phyloP scores from a whole-genome alignment of 2,329 filamentous ascomycete species.

The Sporothrix variecibatus region DNA sequence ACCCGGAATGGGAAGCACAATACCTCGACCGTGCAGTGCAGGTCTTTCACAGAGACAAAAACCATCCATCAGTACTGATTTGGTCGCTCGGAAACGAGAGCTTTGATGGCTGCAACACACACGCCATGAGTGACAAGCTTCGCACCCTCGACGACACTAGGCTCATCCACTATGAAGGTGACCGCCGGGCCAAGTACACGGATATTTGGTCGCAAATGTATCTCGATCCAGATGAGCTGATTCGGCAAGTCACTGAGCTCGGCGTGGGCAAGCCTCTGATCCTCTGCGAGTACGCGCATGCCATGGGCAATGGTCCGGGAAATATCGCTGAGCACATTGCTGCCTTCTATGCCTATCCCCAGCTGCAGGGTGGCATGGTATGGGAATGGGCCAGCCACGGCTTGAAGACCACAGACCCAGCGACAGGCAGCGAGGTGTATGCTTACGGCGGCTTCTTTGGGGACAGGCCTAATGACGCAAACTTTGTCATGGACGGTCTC shows the following conservation, averaged over 20 bases:
- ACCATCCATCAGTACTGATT: conserved; percentile 63
- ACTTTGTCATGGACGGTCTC: not conserved
- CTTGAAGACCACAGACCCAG: conserved; percentile 53
- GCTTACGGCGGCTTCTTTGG: not conserved
- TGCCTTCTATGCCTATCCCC: conserved; percentile 58
- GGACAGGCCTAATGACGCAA: not conserved
- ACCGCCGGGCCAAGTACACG: conserved; percentile 53
- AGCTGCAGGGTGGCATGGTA: conserved; percentile 63
- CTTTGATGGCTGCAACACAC: conserved; percentile 65
- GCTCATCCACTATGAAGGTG: conserved; percentile 63
- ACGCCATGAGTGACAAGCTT: conserved; percentile 61
- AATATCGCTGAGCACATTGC: conserved; percentile 66
- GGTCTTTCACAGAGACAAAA: conserved; percentile 63
- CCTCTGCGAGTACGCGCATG: not conserved
- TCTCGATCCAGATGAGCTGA: conserved; percentile 38
- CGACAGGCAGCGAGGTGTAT: conserved; percentile 41
- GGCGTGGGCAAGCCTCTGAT: not conserved
- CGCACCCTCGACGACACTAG: conserved; percentile 41
- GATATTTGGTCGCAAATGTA: conserved; percentile 34
- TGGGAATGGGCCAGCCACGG: conserved; percentile 60
- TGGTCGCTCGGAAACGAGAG: conserved; percentile 70
- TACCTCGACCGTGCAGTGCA: conserved; percentile 67
- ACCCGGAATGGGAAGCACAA: conserved; percentile 58
- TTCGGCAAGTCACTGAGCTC: conserved; percentile 59
- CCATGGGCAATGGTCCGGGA: conserved; percentile 46